Conservation (phyloP, 129 eudicot species). For the Centella asiatica region DNA sequence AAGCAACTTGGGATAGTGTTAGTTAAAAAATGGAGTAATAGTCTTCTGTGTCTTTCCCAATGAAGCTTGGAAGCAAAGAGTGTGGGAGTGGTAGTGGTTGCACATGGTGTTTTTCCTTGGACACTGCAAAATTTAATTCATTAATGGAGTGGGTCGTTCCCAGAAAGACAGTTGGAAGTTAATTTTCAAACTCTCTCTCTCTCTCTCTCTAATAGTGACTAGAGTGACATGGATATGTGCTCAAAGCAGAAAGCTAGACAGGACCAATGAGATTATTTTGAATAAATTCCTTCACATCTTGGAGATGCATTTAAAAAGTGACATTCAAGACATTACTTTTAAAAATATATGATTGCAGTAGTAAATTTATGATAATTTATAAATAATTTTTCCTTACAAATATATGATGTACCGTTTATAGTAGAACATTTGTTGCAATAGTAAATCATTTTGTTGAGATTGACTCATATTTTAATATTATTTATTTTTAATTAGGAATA, state of each 20-base stretch:
- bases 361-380: too few relatives aligned
- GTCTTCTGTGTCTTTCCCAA: not conserved
- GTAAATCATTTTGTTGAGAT: too few relatives aligned
- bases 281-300: too few relatives aligned
- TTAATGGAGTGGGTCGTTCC: slow-evolving; percentile 13
- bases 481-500: too few relatives aligned
- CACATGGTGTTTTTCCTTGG: slow-evolving; percentile 27
- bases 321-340: too few relatives aligned
- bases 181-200: not conserved
- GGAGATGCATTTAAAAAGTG: too few relatives aligned
- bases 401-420: too few relatives aligned
- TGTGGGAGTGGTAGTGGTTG: not conserved
- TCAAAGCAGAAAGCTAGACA: not conserved
- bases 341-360: too few relatives aligned
- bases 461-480: too few relatives aligned
- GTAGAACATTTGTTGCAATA: too few relatives aligned
- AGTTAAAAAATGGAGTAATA: not conserved
- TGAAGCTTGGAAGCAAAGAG: not conserved
- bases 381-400: too few relatives aligned
- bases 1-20: not conserved
- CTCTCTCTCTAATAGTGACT: not conserved
- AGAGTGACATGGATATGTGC: not conserved
- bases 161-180: slow-evolving; percentile 15
- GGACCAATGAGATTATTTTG: too few relatives aligned
- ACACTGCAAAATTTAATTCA: not conserved